phyloP scores from a whole-genome alignment of 495 filamentous ascomycete genomes.

The Choiromyces venosus region DNA sequence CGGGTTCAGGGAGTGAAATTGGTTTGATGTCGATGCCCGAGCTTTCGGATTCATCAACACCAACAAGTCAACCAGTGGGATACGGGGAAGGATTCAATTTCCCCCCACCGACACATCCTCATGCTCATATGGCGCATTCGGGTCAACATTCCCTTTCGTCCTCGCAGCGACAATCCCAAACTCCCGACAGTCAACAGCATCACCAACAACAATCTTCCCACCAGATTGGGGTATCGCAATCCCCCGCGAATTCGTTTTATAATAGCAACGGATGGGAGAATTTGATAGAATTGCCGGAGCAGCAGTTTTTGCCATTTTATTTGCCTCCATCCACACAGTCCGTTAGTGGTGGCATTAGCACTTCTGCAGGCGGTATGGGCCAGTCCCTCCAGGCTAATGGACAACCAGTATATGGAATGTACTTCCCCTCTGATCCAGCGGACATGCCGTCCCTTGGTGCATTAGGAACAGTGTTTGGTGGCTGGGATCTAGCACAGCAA shows the following conservation, averaged over 20 bases:
- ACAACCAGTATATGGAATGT: neutral
- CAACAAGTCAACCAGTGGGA: conserved; percentile 16
- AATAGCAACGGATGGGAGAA: neutral
- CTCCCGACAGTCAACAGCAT: conserved; percentile 14
- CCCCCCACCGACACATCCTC: conserved; percentile 37
- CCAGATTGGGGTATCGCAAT: neutral
- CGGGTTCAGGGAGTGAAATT: conserved; percentile 25
- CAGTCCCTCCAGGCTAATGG: neutral
- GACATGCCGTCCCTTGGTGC: neutral
- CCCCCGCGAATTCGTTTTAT: neutral
- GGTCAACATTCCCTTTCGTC: conserved; percentile 12
- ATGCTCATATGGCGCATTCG: conserved; percentile 37
- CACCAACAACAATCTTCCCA: conserved; percentile 14
- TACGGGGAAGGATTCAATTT: conserved; percentile 40
- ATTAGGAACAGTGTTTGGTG: neutral
- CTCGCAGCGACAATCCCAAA: conserved; percentile 16
- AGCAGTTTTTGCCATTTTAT: conserved; percentile 2
- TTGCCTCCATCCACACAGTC: neutral
- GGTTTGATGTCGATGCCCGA: conserved; percentile 13
- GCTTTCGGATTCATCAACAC: conserved; percentile 17
- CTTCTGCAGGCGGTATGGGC: neutral
- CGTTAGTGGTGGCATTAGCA: neutral
- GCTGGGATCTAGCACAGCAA: conserved; percentile 15
- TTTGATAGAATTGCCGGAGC: neutral
- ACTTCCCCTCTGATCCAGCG: neutral